A percentile compares a stretch with the other conserved stretches of the same genome.
phyloP scores from a whole-genome alignment of 108 stramenopile species.

The Schizochytrium sp. region DNA sequence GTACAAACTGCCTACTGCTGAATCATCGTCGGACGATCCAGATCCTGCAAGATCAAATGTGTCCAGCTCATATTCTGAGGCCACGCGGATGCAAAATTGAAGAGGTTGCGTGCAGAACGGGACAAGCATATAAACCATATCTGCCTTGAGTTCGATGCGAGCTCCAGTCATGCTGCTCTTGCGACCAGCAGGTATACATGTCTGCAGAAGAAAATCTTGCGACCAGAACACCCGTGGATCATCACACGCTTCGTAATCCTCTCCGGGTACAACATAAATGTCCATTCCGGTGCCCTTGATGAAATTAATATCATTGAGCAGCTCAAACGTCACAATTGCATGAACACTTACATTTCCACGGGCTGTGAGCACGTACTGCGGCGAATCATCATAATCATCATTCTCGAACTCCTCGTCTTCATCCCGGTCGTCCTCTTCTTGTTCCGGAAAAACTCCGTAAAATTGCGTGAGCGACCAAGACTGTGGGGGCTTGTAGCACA shows the following conservation, averaged over 20 bases:
- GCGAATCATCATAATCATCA: conserved; percentile 46
- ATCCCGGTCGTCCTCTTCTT: neutral
- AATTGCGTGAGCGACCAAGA: neutral
- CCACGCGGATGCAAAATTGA: conserved; percentile 49
- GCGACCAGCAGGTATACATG: neutral
- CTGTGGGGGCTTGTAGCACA: conserved; percentile 26
- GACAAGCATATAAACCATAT: conserved; percentile 30
- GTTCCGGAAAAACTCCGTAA: conserved; percentile 43
- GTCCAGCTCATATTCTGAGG: conserved; percentile 37
- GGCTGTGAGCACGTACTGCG: conserved; percentile 35
- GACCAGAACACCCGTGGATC: conserved; percentile 55
- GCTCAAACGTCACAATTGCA: conserved; percentile 52
- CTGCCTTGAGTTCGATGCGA: conserved; percentile 43
- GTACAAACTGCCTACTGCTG: conserved; percentile 26
- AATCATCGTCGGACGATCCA: conserved; percentile 13
- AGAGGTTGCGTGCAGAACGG: conserved; percentile 50
- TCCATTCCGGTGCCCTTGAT: conserved; percentile 57
- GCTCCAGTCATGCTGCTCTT: conserved; percentile 58
- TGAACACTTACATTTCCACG: neutral
- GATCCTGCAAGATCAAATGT: conserved; percentile 32
- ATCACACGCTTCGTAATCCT: conserved; percentile 54
- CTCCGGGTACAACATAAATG: conserved; percentile 22
- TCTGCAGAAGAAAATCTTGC: conserved; percentile 6
- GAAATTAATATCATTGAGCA: conserved; percentile 57
- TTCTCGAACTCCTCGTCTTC: conserved; percentile 32